Evolutionary conservation across 208 protist genomes (phyloP).

Genomic region (Leishmania aethiopica): DNA sequence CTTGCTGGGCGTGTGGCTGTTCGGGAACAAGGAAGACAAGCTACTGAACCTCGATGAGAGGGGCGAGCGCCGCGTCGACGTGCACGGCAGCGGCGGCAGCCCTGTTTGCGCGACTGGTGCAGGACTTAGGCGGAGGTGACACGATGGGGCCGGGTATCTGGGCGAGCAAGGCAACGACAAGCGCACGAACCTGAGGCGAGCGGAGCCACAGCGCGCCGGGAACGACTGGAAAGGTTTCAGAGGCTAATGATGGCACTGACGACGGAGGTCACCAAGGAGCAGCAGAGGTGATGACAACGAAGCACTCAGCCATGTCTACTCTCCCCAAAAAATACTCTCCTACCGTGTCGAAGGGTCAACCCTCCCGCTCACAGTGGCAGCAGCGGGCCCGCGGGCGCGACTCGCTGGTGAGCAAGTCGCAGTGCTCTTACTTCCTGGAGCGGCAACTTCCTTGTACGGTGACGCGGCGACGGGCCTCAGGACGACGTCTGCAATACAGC

Average conservation of each 20-base stretch:
- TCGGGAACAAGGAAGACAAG: slow-evolving; percentile 16
- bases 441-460: slow-evolving; percentile 8
- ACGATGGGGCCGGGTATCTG: background rate
- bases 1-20: slow-evolving; percentile 15
- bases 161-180: background rate
- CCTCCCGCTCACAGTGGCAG: slow-evolving; percentile 24
- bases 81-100: slow-evolving; percentile 17
- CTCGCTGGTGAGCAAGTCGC: slow-evolving; percentile 9
- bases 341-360: slow-evolving; percentile 7
- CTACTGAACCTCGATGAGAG: slow-evolving; percentile 9
- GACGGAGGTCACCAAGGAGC: background rate
- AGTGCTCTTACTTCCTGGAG: slow-evolving; percentile 25
- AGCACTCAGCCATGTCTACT: background rate
- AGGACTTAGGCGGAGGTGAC: slow-evolving; percentile 8
- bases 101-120: slow-evolving; percentile 14
- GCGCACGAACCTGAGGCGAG: background rate
- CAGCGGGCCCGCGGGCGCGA: slow-evolving; percentile 9
- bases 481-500: background rate
- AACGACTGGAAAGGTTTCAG: background rate
- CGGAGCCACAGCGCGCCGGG: background rate
- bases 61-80: slow-evolving; percentile 13
- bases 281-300: background rate
- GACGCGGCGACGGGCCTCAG: background rate
- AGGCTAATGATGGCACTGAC: background rate
- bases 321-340: slow-evolving; percentile 6